Base-by-base conservation (phyloP, 2,329 filamentous ascomycete genomes). In the Aureobasidium sp. region DNA sequence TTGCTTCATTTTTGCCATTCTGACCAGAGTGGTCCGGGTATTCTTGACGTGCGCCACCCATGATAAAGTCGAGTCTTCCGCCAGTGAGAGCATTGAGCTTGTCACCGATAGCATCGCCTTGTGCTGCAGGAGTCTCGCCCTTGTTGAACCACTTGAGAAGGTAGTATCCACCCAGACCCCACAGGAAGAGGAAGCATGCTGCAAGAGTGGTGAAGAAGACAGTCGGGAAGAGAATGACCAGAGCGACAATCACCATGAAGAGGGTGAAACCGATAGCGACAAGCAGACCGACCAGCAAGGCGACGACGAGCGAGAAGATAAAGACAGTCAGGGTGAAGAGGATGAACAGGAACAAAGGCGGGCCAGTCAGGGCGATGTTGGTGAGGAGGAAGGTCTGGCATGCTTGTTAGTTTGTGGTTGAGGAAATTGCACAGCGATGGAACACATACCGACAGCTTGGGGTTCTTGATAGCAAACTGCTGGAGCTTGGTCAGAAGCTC, bases 331-430 rank as follows among this genome's bases (percentile, higher is more conserved):
- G 67, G 61, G 81, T 78, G 77, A 92, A 91, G 67, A 82, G 76
- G 61, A 81, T 65, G 77, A 94, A 93, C 64, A 91, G 75, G 44
- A 85, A 73, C 62, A 92, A 68, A 1, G 90, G 90, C 14, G 89
- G 73, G 62, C 85, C 81, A 14, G 85, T 85, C 64, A 91, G 79
- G 62, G 85, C 72, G 62, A 86, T 68, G 71, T 92, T 89, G 34
- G 81, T 77, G 49, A 82, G 74, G 62, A 91, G 70, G 72, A 94
- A 90, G 62, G 85, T 83, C 88, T 90, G 65, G 7, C 21, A 10
- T 13, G 21, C 11, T 37, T 68, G 55, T 68, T 41, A 67, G 45
- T 32, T n/a, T 13, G 21, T 6, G 7, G 27, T 30, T 13, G 5
- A 10, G 3, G 16, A 27, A 14, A 1, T 16, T 3, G 7, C 1